phyloP scores from a whole-genome alignment of 345 rosid genomes.

The Raphanus raphanistrum region DNA sequence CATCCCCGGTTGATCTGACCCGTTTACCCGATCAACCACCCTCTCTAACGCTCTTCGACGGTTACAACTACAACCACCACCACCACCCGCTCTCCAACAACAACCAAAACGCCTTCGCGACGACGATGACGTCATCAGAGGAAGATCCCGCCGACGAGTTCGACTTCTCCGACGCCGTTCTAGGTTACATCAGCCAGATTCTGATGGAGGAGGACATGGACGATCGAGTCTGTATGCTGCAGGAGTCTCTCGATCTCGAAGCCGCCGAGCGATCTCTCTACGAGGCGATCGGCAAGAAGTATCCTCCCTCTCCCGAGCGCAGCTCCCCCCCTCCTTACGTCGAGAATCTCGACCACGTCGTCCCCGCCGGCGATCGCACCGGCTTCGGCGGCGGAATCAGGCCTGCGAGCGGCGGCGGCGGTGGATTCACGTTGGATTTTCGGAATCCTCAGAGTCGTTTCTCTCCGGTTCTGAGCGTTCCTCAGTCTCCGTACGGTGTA shows the following conservation, averaged over 20 bases:
- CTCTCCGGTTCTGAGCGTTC: slow-evolving; percentile 36
- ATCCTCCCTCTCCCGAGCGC: slow-evolving; percentile 80
- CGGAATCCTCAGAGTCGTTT: slow-evolving; percentile 34
- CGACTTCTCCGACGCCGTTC: slow-evolving; percentile 79
- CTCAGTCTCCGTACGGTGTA: slow-evolving; percentile 51
- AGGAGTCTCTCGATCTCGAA: slow-evolving; percentile 83
- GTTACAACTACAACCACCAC: slow-evolving; percentile 32
- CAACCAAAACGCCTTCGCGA: slow-evolving; percentile 20
- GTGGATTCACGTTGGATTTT: slow-evolving; percentile 36
- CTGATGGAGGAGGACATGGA: slow-evolving; percentile 90
- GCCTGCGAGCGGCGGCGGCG: neutral
- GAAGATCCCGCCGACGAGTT: slow-evolving; percentile 68
- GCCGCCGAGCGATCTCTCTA: slow-evolving; percentile 90
- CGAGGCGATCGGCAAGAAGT: slow-evolving; percentile 81
- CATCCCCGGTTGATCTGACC: slow-evolving; percentile 43
- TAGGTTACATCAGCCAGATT: slow-evolving; percentile 81
- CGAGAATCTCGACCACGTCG: slow-evolving; percentile 39
- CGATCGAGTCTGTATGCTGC: slow-evolving; percentile 74
- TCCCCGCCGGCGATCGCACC: slow-evolving; percentile 26
- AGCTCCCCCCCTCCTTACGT: slow-evolving; percentile 22
- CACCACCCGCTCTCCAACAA: slow-evolving; percentile 13
- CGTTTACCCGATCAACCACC: slow-evolving; percentile 46
- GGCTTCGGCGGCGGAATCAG: neutral
- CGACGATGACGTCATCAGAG: slow-evolving; percentile 8
- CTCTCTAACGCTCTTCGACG: slow-evolving; percentile 43